Evolutionary conservation across 192 early-diverging fungal genomes (phyloP).

Genomic region (Backusella sp.): DNA sequence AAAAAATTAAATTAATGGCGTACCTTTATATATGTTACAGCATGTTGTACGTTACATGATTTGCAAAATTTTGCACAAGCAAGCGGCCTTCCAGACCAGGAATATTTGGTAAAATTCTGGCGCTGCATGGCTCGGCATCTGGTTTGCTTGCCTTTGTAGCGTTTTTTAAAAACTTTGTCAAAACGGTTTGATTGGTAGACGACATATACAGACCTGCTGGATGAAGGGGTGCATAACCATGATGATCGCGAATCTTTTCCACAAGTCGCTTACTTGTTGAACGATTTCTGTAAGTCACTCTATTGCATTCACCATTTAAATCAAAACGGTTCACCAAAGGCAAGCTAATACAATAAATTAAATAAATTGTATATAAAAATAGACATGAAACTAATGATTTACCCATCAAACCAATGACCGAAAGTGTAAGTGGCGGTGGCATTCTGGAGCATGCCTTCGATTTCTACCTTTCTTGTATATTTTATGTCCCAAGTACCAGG

Average conservation of each 20-base stretch:
- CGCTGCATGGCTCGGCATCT: slow-evolving; percentile 67
- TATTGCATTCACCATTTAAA: slow-evolving; percentile 54
- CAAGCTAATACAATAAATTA: slow-evolving; percentile 35
- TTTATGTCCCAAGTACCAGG: slow-evolving; percentile 67
- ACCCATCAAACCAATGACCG: slow-evolving; percentile 73
- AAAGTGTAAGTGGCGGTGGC: slow-evolving; percentile 68
- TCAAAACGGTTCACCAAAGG: slow-evolving; percentile 72
- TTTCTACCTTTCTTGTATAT: slow-evolving; percentile 56
- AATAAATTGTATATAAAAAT: not conserved
- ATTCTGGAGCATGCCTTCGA: slow-evolving; percentile 59
- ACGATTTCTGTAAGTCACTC: slow-evolving; percentile 58
- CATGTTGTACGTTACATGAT: slow-evolving; percentile 44
- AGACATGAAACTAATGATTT: not conserved
- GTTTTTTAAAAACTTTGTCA: slow-evolving; percentile 58
- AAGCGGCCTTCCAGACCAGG: slow-evolving; percentile 61
- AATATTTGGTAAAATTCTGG: slow-evolving; percentile 53
- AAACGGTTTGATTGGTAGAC: slow-evolving; percentile 67
- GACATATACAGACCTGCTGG: slow-evolving; percentile 68
- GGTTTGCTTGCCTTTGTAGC: slow-evolving; percentile 53
- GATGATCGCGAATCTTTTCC: slow-evolving; percentile 65
- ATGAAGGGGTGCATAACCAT: slow-evolving; percentile 66
- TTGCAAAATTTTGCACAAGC: slow-evolving; percentile 68
- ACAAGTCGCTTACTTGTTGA: slow-evolving; percentile 61
- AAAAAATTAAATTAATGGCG: not conserved
- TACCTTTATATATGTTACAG: too few relatives aligned